Conservation (phyloP, 2,329 filamentous ascomycete genomes). For the Exophiala sp. region DNA sequence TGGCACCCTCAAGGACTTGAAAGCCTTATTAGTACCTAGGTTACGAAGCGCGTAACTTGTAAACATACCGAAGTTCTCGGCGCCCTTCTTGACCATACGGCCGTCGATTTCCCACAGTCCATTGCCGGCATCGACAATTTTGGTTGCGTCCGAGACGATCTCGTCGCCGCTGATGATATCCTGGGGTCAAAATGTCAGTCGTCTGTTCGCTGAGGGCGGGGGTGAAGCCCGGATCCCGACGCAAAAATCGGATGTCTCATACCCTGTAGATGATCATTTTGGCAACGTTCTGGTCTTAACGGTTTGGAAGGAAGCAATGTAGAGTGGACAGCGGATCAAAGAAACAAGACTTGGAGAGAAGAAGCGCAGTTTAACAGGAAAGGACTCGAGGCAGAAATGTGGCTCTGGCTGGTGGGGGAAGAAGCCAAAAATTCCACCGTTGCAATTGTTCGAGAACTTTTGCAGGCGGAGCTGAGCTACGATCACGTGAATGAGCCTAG, state of each 20-base stretch:
- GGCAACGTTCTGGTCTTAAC: slow-evolving; percentile 36
- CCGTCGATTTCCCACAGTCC: slow-evolving; percentile 88
- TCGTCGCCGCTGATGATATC: slow-evolving; percentile 87
- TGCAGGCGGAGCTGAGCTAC: slow-evolving; percentile 22
- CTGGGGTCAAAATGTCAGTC: slow-evolving; percentile 44
- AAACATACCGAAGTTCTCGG: slow-evolving; percentile 63
- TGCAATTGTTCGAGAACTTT: slow-evolving; percentile 47
- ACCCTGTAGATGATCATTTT: slow-evolving; percentile 73
- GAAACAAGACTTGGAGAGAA: slow-evolving; percentile 44
- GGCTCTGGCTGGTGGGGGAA: slow-evolving; percentile 32
- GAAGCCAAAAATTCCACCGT: slow-evolving; percentile 1
- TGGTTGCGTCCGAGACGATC: slow-evolving; percentile 92
- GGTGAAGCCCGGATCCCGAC: background rate
- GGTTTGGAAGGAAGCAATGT: slow-evolving; percentile 16
- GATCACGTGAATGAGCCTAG: too few species aligned
- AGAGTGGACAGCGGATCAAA: slow-evolving; percentile 25
- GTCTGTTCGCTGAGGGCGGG: slow-evolving; percentile 1
- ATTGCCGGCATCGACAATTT: slow-evolving; percentile 71
- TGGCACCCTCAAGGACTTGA: slow-evolving; percentile 62
- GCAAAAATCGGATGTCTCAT: slow-evolving; percentile 28
- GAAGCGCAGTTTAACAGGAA: slow-evolving; percentile 23
- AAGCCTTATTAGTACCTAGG: background rate
- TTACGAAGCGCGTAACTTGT: background rate
- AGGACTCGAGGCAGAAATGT: slow-evolving; percentile 31
- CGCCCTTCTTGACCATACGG: slow-evolving; percentile 76